phyloP scores from a whole-genome alignment of 2,329 filamentous ascomycete species.

The Helicocarpus griseus region DNA sequence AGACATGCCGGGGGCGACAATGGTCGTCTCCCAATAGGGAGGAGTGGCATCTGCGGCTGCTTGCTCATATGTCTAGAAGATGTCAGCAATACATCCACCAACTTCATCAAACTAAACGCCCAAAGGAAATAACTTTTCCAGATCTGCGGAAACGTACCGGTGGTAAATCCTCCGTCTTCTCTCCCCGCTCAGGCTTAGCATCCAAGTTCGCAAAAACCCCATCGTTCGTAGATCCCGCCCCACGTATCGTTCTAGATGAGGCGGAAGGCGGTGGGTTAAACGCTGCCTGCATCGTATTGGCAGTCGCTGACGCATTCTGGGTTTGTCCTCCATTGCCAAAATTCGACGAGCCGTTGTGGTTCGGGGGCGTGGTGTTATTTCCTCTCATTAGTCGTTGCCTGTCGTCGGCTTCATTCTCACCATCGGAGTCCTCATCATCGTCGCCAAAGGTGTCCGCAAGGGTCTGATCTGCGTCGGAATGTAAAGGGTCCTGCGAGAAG shows the following conservation, averaged over 20 bases:
- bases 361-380: constrained; percentile 23
- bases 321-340: constrained; percentile 12
- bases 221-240: constrained; percentile 55
- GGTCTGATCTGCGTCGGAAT: constrained; percentile 60
- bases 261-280: constrained; percentile 34
- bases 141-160: constrained; percentile 54
- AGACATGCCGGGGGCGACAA: constrained; percentile 84
- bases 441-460: constrained; percentile 88
- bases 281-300: constrained; percentile 44
- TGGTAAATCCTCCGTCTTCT: constrained; percentile 81
- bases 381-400: constrained; percentile 76
- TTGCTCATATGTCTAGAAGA: constrained; percentile 81
- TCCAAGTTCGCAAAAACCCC: constrained; percentile 94
- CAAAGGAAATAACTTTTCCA: background rate
- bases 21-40: constrained; percentile 98
- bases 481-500: constrained; percentile 42
- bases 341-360: constrained; percentile 4
- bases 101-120: background rate
- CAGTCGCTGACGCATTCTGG: constrained; percentile 34
- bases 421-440: constrained; percentile 61
- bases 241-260: constrained; percentile 24
- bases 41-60: constrained; percentile 91
- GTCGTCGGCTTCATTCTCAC: constrained; percentile 67
- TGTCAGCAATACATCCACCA: constrained; percentile 2
- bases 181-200: constrained; percentile 75